A percentile compares a stretch with the other conserved stretches of the same genome.
These are phyloP conservation scores for Limonium bicolor DNA, from an alignment of 148 eudicot species.

Conservation along the genomic window DNA sequence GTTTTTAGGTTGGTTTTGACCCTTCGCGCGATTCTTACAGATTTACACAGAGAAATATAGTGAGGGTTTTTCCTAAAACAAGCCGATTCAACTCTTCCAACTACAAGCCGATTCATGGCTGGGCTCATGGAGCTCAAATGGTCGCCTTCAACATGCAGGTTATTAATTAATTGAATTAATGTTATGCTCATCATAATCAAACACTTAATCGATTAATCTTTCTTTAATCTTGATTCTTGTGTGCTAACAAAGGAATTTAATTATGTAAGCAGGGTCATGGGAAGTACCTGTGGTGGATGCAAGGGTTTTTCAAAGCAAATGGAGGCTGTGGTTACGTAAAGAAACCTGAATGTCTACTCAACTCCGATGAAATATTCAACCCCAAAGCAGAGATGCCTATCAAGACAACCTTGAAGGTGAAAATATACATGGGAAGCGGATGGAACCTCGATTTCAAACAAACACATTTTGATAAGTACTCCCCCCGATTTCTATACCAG, in stretches of 20 bases:
- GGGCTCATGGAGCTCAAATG: conserved; percentile 98
- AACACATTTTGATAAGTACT: conserved; percentile 69
- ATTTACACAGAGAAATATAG: conserved; percentile 70
- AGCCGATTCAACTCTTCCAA: conserved; percentile 68
- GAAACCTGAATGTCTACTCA: conserved; percentile 57
- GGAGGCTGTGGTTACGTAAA: conserved; percentile 77
- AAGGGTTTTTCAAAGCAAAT: conserved; percentile 74
- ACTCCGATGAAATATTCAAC: conserved; percentile 32
- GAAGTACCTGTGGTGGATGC: conserved; percentile 75
- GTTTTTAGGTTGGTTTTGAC: too few species aligned
- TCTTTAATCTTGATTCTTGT: too few species aligned
- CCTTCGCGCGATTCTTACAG: too few species aligned
- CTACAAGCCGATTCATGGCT: conserved; percentile 64
- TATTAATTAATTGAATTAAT: too few species aligned
- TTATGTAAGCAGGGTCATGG: conserved; percentile 66
- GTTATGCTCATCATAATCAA: too few species aligned
- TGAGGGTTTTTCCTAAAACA: conserved; percentile 75
- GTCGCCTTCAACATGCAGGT: conserved; percentile 98
- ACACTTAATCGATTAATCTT: too few species aligned
- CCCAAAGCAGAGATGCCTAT: conserved; percentile 38
- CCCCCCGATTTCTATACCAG: conserved; percentile 81
- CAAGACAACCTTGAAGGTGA: conserved; percentile 64
- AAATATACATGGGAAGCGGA: conserved; percentile 77
- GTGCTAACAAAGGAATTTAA: too few species aligned
- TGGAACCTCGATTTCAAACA: conserved; percentile 75